Conservation (phyloP, 2,329 filamentous ascomycete species). For the Seiridium unicorne region DNA sequence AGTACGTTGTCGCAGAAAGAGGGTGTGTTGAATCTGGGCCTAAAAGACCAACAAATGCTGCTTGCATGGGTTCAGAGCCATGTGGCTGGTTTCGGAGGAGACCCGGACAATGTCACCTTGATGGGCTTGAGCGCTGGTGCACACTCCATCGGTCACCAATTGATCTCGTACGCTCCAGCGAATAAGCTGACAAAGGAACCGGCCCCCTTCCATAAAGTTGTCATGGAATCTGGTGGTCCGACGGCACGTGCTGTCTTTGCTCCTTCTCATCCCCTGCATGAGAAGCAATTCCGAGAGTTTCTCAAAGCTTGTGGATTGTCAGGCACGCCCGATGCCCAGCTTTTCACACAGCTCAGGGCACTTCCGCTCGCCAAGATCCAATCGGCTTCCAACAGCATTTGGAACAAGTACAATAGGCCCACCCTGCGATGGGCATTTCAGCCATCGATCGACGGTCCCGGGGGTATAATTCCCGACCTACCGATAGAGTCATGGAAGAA, state of each 20-base stretch:
- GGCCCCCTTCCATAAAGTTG: conserved; percentile 49
- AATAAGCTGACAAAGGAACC: conserved; percentile 29
- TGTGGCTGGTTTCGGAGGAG: conserved; percentile 59
- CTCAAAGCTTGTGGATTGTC: conserved; percentile 50
- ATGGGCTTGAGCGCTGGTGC: conserved; percentile 63
- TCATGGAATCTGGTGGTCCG: conserved; percentile 57
- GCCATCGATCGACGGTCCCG: conserved; percentile 60
- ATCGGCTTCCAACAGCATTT: conserved; percentile 41
- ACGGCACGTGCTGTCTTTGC: conserved; percentile 52
- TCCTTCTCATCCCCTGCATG: conserved; percentile 54
- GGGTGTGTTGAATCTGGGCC: conserved; percentile 61
- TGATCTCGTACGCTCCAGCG: conserved; percentile 47
- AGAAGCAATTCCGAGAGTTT: conserved; percentile 55
- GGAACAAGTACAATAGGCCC: conserved; percentile 34
- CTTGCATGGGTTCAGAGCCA: conserved; percentile 62
- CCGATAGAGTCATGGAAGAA: conserved; percentile 60
- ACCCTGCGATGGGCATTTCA: conserved; percentile 64
- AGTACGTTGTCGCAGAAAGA: conserved; percentile 50
- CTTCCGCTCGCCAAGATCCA: conserved; percentile 36
- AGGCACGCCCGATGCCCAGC: conserved; percentile 40
- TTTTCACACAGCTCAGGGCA: conserved; percentile 51
- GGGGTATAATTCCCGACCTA: conserved; percentile 52
- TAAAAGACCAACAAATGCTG: conserved; percentile 59
- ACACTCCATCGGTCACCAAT: conserved; percentile 67
- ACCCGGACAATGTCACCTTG: conserved; percentile 55